Conservation (phyloP, 2,329 filamentous ascomycete genomes). For the Talaromyces sp. region DNA sequence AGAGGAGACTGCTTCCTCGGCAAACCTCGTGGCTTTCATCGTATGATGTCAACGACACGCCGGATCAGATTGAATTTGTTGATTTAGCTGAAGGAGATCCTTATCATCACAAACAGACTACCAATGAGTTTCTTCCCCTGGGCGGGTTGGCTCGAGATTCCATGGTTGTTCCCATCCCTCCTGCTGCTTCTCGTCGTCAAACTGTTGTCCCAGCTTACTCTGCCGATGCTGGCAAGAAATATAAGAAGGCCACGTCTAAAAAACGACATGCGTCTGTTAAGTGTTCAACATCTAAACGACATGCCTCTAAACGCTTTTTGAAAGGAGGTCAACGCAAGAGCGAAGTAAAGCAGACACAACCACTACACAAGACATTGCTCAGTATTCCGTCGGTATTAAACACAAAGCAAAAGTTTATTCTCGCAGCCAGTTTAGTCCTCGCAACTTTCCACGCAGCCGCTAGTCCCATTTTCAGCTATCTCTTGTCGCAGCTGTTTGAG, state of each 20-base stretch:
- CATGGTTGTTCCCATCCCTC: neutral
- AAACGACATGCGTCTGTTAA: neutral
- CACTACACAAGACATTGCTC: constrained; percentile 52
- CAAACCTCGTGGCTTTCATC: neutral
- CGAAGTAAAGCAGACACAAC: neutral
- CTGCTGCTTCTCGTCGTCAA: neutral
- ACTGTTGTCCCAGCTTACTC: neutral
- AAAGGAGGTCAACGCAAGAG: neutral
- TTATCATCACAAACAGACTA: neutral
- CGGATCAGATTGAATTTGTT: neutral
- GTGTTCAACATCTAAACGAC: neutral
- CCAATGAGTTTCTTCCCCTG: neutral
- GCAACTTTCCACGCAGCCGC: constrained; percentile 60
- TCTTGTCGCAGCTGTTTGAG: constrained; percentile 65
- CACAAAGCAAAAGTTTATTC: constrained; percentile 43
- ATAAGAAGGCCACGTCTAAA: neutral
- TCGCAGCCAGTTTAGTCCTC: constrained; percentile 57
- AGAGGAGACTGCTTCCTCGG: constrained; percentile 1
- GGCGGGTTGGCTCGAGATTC: neutral
- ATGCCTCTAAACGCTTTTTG: neutral
- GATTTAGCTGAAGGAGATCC: neutral
- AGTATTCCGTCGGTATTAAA: constrained; percentile 66
- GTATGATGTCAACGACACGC: neutral
- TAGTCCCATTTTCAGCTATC: constrained; percentile 69
- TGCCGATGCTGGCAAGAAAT: neutral